A percentile compares a stretch with the other conserved stretches of the same genome.
phyloP scores from a whole-genome alignment of 78 protist genomes.

The Chrysochromulina tobinii region DNA sequence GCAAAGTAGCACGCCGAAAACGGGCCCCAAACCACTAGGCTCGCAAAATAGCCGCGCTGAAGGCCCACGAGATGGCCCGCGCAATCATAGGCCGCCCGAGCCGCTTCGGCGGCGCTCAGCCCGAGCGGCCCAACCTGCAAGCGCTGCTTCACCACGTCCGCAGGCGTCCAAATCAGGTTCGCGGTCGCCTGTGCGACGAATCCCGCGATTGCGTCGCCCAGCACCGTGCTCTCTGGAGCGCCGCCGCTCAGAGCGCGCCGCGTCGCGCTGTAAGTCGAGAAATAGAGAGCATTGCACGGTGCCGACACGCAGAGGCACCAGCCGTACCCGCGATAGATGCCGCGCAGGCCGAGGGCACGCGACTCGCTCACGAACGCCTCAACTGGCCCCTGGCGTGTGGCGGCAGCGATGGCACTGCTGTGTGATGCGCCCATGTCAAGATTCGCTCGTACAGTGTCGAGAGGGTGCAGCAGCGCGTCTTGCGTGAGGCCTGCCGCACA shows the following conservation, averaged over 20 bases:
- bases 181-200: background rate
- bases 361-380: no score
- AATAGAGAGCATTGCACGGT: background rate
- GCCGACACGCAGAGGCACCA: background rate
- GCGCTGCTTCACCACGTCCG: slow-evolving; percentile 2
- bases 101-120: background rate
- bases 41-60: background rate
- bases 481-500: background rate
- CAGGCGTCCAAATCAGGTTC: background rate
- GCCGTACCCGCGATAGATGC: background rate
- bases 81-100: background rate
- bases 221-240: background rate
- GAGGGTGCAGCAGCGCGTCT: background rate
- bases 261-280: background rate
- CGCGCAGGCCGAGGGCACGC: background rate
- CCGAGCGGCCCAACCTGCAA: background rate
- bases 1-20: background rate
- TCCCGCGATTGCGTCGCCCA: background rate
- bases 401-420: background rate
- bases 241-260: background rate
- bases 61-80: background rate
- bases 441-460: background rate
- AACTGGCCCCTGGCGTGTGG: no score
- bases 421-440: background rate
- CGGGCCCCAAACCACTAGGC: background rate